A percentile compares a stretch with the other conserved stretches of the same genome.
Conservation (phyloP, 495 filamentous ascomycete genomes). For the Tricharina praecox region DNA sequence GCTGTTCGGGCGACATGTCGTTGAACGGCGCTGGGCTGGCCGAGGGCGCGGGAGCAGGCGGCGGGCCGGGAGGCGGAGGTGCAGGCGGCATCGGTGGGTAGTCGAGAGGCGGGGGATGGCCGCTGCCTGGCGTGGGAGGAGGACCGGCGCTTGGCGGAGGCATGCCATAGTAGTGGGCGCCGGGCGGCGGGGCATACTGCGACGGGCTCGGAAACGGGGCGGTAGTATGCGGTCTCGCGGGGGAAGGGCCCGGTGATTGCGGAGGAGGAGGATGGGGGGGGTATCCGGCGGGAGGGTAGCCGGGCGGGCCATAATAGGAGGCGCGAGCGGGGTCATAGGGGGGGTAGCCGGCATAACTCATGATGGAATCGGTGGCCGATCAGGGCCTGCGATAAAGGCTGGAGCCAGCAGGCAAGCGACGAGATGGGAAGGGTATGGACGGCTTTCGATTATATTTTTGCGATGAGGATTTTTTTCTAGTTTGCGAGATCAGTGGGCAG, state of each 20-base stretch:
- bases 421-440: neutral
- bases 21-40: neutral
- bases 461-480: neutral
- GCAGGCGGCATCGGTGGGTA: conserved; percentile 4
- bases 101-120: conserved; percentile 6
- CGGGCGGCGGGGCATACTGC: conserved; percentile 2
- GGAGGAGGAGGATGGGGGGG: neutral
- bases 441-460: neutral
- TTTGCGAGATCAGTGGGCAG: neutral
- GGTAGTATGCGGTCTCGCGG: conserved; percentile 17
- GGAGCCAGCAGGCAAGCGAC: neutral
- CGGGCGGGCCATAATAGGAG: conserved; percentile 4
- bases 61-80: neutral
- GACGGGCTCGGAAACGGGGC: conserved; percentile 11
- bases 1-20: conserved; percentile 7
- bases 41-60: conserved; percentile 2
- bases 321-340: neutral
- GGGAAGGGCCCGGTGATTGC: conserved; percentile 8
- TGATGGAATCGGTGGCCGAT: neutral
- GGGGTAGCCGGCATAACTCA: neutral
- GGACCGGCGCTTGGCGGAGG: conserved; percentile 10
- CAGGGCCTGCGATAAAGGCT: neutral
- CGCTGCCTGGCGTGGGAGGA: conserved; percentile 8
- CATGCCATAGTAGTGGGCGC: conserved; percentile 7
- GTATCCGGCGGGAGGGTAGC: conserved; percentile 3